Evolutionary conservation across 164 flowering plant species (phyloP), one percentile per base, ranked within the genome.

Genomic region (Chimonanthus praecox): DNA sequence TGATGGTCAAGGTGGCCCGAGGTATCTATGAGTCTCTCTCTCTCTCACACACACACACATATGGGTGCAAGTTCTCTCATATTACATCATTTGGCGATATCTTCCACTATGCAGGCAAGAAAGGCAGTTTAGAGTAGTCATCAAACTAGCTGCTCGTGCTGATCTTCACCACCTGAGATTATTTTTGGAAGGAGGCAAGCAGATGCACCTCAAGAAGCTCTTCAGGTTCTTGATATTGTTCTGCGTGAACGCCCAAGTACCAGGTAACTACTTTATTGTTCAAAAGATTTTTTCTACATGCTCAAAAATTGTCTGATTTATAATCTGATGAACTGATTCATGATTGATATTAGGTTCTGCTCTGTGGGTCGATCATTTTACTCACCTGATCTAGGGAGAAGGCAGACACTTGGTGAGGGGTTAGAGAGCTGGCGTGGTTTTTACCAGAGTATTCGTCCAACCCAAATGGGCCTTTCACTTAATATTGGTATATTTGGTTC

Each of bases 131-230:
- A 87, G 63, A 72, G 94, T 96, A 62, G 90, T 87, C 7, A 94
- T 96, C 65, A 96, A 94, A 71, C 84, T 89, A 5, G 99, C 97
- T 70, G 92, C 98, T 10, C 91, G 95, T 20, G 95, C 96, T n/a
- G 94, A 93, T 72, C 83, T 96, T 16, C 97, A 93, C 73, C 98
- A 96, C 78, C 74, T 94, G 51, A 94, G 89, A 13, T 74, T 88
- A 81, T 96, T 96, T 76, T 79, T 96, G 73, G 85, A 83, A 48
- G 99, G 5, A 88, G 80, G 80, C 97, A 86, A 70, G 90, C 99
- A 33, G 98, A 96, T 89, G 98, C 97, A 2, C 99, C 99, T 2
- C 98, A 96, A 75, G 98, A 96, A 83, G 98, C 98, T n/a, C 92
- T 96, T 43, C 98, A 96, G 78, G 97, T 94, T 74, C 92, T 96